Base-by-base conservation (phyloP, 495 filamentous ascomycete genomes). In the Cenococcum geophilum region DNA sequence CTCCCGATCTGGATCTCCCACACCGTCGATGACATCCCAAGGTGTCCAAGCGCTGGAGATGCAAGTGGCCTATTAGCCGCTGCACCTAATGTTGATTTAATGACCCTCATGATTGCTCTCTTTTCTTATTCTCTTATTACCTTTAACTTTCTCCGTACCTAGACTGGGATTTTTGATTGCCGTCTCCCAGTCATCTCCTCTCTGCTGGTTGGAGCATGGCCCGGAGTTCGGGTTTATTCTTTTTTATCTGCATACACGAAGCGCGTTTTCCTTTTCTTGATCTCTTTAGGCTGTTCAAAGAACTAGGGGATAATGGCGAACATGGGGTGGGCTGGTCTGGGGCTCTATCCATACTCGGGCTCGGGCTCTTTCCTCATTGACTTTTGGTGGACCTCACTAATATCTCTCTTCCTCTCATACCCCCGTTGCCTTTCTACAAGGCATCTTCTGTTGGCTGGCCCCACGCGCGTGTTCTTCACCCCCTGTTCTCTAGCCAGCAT, bases 61-160 rank as follows among this genome's bases (percentile, higher is more conserved):
- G 71, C 71, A 73, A 54, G 65, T 71, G 55, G 71, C 71, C 34
- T 73, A 71, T 52, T 73, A 66, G 47, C 51, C 23, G 20, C 22
- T 34, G 48, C 37, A 40, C 42, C 53, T 61, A 55, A 58, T 62
- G 12, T 37, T 37, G 32, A 37, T 32, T 21, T 56, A 50, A 58
- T 47, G 52, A 60, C 49, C 43, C 45, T 62, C 27, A 68, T 59
- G 66, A 66, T n/a, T 63, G 22, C 35, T 60, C 32, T 27, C 18
- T 51, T 57, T 12, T 36, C 14, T 40, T 47, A 3, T 12, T 60
- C 50, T 36, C 20, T 42, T 36, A 37, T 56, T 49, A 20, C 18
- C 50, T 32, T 25, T 34, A 20, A 52, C 47, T 51, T 37, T 23
- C 43, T 47, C 53, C 48, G 49, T 18, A 21, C 58, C 61, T 68